Conservation (phyloP, 139 green algal genomes). For the Micractinium conductrix region DNA sequence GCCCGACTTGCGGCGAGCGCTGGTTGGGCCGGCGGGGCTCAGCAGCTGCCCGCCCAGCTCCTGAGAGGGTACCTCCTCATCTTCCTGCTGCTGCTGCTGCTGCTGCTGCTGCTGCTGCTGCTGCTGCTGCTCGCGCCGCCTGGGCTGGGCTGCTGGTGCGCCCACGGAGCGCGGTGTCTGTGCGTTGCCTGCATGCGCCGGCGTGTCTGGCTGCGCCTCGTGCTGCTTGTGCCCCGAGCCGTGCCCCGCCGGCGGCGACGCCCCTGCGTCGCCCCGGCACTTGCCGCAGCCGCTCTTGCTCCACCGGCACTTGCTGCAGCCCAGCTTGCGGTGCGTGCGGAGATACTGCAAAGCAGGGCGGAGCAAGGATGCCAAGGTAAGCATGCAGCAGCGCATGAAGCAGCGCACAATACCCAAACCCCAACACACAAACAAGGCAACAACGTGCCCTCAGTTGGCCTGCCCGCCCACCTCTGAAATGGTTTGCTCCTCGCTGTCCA, state of each 20-base stretch:
- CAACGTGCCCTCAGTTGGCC: no score
- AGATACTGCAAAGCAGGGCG: conserved; percentile 18
- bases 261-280: conserved; percentile 11
- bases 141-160: neutral
- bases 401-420: no score
- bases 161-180: no score
- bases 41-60: neutral
- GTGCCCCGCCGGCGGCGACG: neutral
- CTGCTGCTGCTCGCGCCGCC: neutral
- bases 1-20: neutral
- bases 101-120: neutral
- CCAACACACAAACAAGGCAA: no score
- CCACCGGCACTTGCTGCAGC: conserved; percentile 32
- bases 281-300: conserved; percentile 21
- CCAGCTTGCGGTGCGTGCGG: conserved; percentile 19
- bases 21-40: neutral
- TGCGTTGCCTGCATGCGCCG: no score
- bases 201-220: neutral
- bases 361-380: no score
- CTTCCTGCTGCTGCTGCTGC: neutral
- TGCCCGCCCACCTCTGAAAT: conserved; percentile 6
- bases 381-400: neutral
- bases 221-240: conserved; percentile 7
- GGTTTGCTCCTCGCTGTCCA: conserved; percentile 36
- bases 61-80: conserved; percentile 21